phyloP scores from a whole-genome alignment of 345 rosid genomes.

The Kandelia obovata region DNA sequence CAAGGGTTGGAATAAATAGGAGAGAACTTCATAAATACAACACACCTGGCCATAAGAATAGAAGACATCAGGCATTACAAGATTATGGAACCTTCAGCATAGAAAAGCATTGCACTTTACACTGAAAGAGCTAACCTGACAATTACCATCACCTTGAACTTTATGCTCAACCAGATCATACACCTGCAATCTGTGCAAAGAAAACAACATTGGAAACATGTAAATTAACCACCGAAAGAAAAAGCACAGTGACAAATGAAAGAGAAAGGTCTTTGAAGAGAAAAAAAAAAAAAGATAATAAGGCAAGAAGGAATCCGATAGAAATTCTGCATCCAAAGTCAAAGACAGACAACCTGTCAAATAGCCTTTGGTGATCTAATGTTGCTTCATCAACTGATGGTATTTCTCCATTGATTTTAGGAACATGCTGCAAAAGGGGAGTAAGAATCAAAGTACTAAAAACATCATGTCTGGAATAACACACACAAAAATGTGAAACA shows the following conservation, averaged over 20 bases:
- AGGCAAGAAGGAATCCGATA: not conserved
- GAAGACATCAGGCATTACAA: not conserved
- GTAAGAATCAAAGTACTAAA: not conserved
- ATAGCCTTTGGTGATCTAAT: constrained; percentile 60
- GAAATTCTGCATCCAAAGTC: not conserved
- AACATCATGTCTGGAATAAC: not conserved
- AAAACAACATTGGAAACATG: too few species aligned
- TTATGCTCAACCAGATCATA: constrained; percentile 62
- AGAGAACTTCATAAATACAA: not conserved
- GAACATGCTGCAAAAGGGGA: constrained; percentile 43
- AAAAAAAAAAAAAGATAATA: not conserved
- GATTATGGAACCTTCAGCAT: constrained; percentile 7
- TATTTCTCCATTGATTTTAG: constrained; percentile 60
- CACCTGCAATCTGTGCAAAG: constrained; percentile 43
- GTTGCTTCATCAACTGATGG: constrained; percentile 61
- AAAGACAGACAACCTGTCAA: constrained; percentile 40
- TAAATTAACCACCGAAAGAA: too few species aligned
- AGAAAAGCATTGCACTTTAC: not conserved
- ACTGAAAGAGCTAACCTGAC: constrained; percentile 44
- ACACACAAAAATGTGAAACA: not conserved
- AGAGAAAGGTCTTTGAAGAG: not conserved
- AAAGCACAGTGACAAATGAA: too few species aligned
- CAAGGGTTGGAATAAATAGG: not conserved
- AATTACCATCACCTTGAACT: constrained; percentile 68
- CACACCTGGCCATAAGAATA: not conserved